phyloP scores from a whole-genome alignment of 257 asterid species.

The Solanum sitiens region DNA sequence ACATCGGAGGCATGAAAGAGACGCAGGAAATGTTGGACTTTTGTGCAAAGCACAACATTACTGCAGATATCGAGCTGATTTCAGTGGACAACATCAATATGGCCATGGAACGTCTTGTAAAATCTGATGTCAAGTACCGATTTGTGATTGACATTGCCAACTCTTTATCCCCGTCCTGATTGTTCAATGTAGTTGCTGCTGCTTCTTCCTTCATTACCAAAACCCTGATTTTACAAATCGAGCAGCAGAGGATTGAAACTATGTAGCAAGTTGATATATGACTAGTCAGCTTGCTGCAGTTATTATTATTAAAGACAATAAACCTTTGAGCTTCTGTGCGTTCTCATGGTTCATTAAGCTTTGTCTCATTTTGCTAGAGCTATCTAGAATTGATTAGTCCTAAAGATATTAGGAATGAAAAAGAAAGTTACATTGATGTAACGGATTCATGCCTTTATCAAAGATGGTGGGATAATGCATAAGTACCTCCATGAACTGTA shows the following conservation, averaged over 20 bases:
- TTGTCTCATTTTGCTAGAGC: background rate
- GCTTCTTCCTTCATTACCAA: background rate
- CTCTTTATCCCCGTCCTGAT: slow-evolving; percentile 12
- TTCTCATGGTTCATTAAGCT: background rate
- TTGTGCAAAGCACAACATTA: slow-evolving; percentile 45
- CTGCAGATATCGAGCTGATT: slow-evolving; percentile 44
- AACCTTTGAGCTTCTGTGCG: background rate
- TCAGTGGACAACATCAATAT: slow-evolving; percentile 25
- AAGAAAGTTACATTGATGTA: background rate
- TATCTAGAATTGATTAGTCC: background rate
- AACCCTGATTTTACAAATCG: background rate
- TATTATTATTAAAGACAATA: background rate
- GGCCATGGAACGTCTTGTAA: slow-evolving; percentile 50
- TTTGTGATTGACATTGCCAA: slow-evolving; percentile 54
- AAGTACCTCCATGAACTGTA: too few species aligned
- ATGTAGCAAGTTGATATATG: background rate
- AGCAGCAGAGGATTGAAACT: background rate
- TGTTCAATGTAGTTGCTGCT: background rate
- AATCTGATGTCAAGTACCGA: slow-evolving; percentile 52
- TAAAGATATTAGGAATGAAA: background rate
- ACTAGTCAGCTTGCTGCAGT: background rate
- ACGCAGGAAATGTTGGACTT: slow-evolving; percentile 64
- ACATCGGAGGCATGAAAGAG: slow-evolving; percentile 53
- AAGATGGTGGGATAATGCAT: too few species aligned
- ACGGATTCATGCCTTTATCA: too few species aligned